These are phyloP conservation scores for Boletus sensibilis DNA, from an alignment of 768 basidiomycete species.

Conservation along the genomic window DNA sequence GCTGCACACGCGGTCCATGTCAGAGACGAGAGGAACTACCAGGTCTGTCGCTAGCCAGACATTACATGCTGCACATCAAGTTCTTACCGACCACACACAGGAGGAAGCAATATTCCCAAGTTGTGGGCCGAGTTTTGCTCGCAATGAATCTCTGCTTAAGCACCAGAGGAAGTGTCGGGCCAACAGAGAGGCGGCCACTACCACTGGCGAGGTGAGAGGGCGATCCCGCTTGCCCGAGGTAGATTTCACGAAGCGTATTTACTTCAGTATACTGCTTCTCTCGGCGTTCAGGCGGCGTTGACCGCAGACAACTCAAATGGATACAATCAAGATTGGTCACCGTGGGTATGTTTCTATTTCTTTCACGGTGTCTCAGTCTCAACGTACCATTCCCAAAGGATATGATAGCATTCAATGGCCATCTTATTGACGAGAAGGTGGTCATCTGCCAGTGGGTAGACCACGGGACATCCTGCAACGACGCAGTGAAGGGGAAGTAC, in stretches of 20 bases:
- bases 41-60: neutral
- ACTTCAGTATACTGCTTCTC: neutral
- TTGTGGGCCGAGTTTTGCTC: neutral
- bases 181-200: neutral
- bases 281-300: too few species aligned
- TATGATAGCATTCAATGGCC: neutral
- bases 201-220: neutral
- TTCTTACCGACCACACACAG: neutral
- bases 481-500: slow-evolving; percentile 1
- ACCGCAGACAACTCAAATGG: neutral
- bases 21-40: neutral
- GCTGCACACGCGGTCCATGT: neutral
- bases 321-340: neutral
- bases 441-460: slow-evolving; percentile 4
- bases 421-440: neutral
- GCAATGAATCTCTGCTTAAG: neutral
- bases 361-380: neutral
- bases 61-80: too few species aligned
- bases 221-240: too few species aligned
- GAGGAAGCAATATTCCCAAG: neutral
- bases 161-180: neutral
- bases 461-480: neutral
- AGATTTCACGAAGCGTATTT: neutral
- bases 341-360: neutral
- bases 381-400: neutral